phyloP scores from a whole-genome alignment of 2,329 filamentous ascomycete genomes.

The Fusarium algeriense region DNA sequence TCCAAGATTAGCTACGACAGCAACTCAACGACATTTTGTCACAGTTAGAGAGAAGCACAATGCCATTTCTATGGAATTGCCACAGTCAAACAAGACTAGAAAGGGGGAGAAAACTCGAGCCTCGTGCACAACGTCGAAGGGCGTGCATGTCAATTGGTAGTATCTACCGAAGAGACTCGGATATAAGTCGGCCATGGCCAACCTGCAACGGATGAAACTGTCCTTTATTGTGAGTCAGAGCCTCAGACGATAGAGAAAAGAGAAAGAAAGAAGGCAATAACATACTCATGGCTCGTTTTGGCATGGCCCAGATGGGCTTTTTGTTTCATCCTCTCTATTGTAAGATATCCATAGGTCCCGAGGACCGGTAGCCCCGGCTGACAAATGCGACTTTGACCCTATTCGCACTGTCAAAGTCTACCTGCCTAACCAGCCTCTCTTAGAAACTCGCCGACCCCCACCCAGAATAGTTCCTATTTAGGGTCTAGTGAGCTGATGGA shows the following conservation, averaged over 20 bases:
- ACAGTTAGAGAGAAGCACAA: background rate
- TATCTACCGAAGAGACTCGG: conserved; percentile 31
- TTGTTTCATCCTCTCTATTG: conserved; percentile 33
- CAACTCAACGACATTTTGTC: background rate
- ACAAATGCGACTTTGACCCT: conserved; percentile 42
- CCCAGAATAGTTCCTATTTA: conserved; percentile 15
- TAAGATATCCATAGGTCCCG: conserved; percentile 26
- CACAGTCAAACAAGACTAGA: background rate
- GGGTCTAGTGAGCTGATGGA: conserved; percentile 21
- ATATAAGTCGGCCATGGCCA: conserved; percentile 14
- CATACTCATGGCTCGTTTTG: conserved; percentile 24
- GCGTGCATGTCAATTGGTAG: conserved; percentile 43
- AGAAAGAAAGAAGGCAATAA: background rate
- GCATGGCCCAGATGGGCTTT: conserved; percentile 26
- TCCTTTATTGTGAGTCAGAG: conserved; percentile 20
- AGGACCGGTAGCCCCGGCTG: conserved; percentile 39
- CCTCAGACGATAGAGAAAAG: conserved; percentile 14
- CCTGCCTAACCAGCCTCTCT: conserved; percentile 18
- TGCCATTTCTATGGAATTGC: background rate
- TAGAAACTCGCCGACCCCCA: conserved; percentile 27
- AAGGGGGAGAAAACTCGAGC: conserved; percentile 18
- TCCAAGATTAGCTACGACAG: background rate
- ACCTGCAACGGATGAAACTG: background rate
- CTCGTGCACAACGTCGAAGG: conserved; percentile 35
- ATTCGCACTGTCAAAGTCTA: conserved; percentile 35